Percentiles rank a stretch among this genome's conserved stretches.
Conservation (phyloP, 345 rosid genomes). For the Syzygium aqueum region DNA sequence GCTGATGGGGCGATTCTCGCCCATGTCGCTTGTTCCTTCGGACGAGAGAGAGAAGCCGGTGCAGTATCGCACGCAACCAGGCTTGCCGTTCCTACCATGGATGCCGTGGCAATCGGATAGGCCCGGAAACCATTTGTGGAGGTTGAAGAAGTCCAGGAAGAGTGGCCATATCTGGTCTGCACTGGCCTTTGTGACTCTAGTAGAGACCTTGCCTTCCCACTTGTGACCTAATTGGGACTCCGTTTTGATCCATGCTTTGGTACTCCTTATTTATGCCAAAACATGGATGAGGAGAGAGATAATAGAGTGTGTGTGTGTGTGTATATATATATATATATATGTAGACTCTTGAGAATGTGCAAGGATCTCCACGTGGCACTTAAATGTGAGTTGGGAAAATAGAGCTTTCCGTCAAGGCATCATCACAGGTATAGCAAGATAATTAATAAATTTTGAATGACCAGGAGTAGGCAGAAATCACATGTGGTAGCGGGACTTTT, state of each 20-base stretch:
- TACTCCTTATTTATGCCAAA: neutral
- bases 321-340: too few species aligned
- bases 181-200: constrained; percentile 18
- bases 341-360: too few species aligned
- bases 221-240: neutral
- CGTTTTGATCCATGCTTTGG: neutral
- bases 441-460: neutral
- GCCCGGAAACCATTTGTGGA: constrained; percentile 41
- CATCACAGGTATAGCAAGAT: neutral
- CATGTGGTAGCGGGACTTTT: neutral
- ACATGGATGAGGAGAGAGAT: neutral
- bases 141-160: constrained; percentile 45
- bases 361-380: too few species aligned
- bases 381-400: too few species aligned
- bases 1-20: neutral
- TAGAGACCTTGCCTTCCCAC: constrained; percentile 45
- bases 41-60: constrained; percentile 28
- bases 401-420: too few species aligned
- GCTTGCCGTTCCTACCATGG: constrained; percentile 50
- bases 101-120: constrained; percentile 35
- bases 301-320: neutral
- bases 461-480: neutral
- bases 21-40: neutral
- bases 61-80: constrained; percentile 48
- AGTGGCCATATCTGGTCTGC: constrained; percentile 47